A percentile compares a stretch with the other conserved stretches of the same genome.
Evolutionary conservation across 768 basidiomycete species (phyloP).

Genomic region (Neoboletus subvelutipes): DNA sequence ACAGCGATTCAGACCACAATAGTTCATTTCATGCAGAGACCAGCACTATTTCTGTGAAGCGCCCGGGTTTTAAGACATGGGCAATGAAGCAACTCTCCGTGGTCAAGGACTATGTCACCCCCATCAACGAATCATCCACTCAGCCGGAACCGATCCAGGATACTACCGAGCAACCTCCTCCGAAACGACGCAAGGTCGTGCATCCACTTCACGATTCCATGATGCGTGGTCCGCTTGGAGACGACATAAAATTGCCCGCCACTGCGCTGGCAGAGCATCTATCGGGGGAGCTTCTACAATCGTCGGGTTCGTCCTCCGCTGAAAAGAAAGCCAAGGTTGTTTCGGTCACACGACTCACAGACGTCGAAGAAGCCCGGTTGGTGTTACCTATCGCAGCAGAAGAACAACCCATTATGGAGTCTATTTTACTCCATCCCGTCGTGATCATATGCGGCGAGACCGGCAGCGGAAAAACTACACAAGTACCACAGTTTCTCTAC

Average conservation of each 20-base stretch:
- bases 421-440: constrained; percentile 81
- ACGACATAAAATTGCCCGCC: constrained; percentile 61
- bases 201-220: constrained; percentile 32
- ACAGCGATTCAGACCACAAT: constrained; percentile 16
- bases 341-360: constrained; percentile 59
- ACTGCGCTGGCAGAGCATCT: constrained; percentile 60
- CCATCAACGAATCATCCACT: constrained; percentile 14
- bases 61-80: constrained; percentile 83
- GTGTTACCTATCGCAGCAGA: constrained; percentile 88
- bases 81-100: constrained; percentile 72
- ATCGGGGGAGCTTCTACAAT: constrained; percentile 7
- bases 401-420: constrained; percentile 93
- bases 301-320: constrained; percentile 7
- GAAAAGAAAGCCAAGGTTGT: constrained; percentile 43
- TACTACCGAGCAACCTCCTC: constrained; percentile 9
- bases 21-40: constrained; percentile 17
- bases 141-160: constrained; percentile 11
- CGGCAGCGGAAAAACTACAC: constrained; percentile 97
- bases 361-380: constrained; percentile 74
- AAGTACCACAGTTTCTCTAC: constrained; percentile 97
- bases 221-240: constrained; percentile 81
- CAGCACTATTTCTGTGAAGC: constrained; percentile 34
- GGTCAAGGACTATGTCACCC: constrained; percentile 40
- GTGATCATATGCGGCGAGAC: constrained; percentile 83
- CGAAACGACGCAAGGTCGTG: constrained; percentile 51